Evolutionary conservation across 208 protist species (phyloP), one percentile per base, ranked within the genome.

Genomic region (Trypanosomatidae sp.): DNA sequence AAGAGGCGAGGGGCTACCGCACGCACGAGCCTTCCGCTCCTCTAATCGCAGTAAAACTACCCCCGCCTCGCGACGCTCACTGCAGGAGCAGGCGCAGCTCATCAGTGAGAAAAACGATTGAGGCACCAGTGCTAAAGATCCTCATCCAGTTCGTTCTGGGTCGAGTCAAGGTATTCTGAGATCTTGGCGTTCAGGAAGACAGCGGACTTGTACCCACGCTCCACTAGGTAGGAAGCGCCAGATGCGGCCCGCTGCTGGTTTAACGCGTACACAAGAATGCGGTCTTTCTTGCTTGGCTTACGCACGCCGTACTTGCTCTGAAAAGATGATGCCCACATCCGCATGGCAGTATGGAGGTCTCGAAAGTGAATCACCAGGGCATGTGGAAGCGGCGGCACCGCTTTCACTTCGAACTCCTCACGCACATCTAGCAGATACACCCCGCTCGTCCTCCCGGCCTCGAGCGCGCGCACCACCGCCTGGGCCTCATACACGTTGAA

Each of bases 381-480:
- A 17, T 82, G 84, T 9, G 82, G 81, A 25, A 94, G 80, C 36
- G 81, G 73, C 12, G 78, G 74, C 62, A 87, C 70, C 13, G 75
- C 56, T 8, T 84, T 69, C 12, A 86, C 74, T 66, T 94, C 89
- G 69, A 86, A 86, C 22, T 71, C 70, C 44, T 91, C 86, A 4
- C 89, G 85, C 19, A 89, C 81, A 60, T 94, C 87, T 33, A 94
- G 66, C 50, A 94, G 83, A 64, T 80, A 84, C 1, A 89, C 76
- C 66, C 85, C 80, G 28, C 50, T 59, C 1, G 64, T 74, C 22
- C 77, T 69, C 13, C 82, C 82, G 22, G 86, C 83, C 25, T 71
- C 66, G 64, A 88, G 80, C 2, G 80, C 84, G 65, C 80, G 86
- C 47, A 91, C 70, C 22, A 94, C 75, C 7, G 84, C 86, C 59